These are phyloP conservation scores for Caryopteris hybrid DNA, from an alignment of 305 asterid species.

Conservation along the genomic window DNA sequence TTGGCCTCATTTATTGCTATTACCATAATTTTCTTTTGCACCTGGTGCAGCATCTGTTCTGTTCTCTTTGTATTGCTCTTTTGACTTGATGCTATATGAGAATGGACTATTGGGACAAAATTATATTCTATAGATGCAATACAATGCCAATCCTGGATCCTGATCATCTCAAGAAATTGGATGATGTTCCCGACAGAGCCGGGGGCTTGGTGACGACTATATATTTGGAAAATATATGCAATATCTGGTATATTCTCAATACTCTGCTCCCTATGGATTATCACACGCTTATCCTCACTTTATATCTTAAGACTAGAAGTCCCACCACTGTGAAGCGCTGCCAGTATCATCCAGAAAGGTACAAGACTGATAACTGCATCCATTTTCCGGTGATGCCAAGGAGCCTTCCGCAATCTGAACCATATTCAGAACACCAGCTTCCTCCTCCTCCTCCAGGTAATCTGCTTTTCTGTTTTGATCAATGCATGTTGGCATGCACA, in stretches of 20 bases:
- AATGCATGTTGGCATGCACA: constrained; percentile 19
- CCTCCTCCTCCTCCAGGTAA: constrained; percentile 42
- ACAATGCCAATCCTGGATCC: not conserved
- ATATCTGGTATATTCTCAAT: constrained; percentile 1
- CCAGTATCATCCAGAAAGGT: constrained; percentile 36
- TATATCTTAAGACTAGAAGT: constrained; percentile 27
- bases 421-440: constrained; percentile 26
- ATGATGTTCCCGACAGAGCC: not conserved
- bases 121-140: not conserved
- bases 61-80: not conserved
- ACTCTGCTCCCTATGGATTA: not conserved
- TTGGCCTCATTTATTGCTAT: not conserved
- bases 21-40: not conserved
- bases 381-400: constrained; percentile 37
- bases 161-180: not conserved
- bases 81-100: not conserved
- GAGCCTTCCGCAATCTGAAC: constrained; percentile 33
- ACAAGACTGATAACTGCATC: constrained; percentile 40
- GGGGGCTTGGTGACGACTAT: not conserved
- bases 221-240: constrained; percentile 8
- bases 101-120: not conserved
- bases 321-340: constrained; percentile 42
- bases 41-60: not conserved
- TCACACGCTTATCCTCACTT: constrained; percentile 8
- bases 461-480: constrained; percentile 23